A percentile compares a stretch with the other conserved stretches of the same genome.
phyloP scores from a whole-genome alignment of 139 green algal genomes.

The Pycnococcus provasolii region DNA sequence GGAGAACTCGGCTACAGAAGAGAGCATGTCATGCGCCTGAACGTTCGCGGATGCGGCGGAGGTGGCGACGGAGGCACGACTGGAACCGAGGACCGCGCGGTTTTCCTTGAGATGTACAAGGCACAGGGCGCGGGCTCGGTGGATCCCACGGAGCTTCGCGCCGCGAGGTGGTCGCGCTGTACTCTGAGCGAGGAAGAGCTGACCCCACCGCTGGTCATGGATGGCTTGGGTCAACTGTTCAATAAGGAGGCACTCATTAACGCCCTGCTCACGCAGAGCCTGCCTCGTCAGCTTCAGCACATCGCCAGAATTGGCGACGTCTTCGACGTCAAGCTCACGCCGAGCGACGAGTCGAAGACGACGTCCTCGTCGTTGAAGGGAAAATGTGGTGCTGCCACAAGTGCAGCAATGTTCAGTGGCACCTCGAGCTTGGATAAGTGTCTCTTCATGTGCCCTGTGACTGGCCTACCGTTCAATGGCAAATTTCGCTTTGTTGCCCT shows the following conservation, averaged over 20 bases:
- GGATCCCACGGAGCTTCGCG: conserved; percentile 35
- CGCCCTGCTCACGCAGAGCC: conserved; percentile 24
- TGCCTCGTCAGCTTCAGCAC: not conserved
- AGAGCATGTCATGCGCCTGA: too few species aligned
- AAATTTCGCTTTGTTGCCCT: too few species aligned
- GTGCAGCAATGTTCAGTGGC: too few species aligned
- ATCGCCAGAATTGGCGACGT: not conserved
- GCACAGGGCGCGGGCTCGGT: conserved; percentile 54
- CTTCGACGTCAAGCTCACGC: not conserved
- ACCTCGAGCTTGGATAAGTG: not conserved
- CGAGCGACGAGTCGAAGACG: not conserved
- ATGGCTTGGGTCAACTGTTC: conserved; percentile 62
- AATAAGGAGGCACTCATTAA: conserved; percentile 49
- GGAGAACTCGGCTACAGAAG: too few species aligned
- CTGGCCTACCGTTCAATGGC: not conserved
- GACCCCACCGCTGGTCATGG: conserved; percentile 50
- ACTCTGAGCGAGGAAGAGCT: conserved; percentile 57
- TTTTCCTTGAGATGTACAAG: conserved; percentile 84
- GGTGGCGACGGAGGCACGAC: conserved; percentile 81
- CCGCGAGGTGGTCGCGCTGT: conserved; percentile 33
- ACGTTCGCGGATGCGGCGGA: conserved; percentile 34
- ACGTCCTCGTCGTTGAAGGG: not conserved
- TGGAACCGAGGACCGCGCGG: conserved; percentile 65
- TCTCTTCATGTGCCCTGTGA: not conserved
- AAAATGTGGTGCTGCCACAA: not conserved